Evolutionary conservation across 2,329 filamentous ascomycete genomes (phyloP), one percentile per base, ranked within the genome.

Genomic region (Gnomoniopsis smithogilvyi): DNA sequence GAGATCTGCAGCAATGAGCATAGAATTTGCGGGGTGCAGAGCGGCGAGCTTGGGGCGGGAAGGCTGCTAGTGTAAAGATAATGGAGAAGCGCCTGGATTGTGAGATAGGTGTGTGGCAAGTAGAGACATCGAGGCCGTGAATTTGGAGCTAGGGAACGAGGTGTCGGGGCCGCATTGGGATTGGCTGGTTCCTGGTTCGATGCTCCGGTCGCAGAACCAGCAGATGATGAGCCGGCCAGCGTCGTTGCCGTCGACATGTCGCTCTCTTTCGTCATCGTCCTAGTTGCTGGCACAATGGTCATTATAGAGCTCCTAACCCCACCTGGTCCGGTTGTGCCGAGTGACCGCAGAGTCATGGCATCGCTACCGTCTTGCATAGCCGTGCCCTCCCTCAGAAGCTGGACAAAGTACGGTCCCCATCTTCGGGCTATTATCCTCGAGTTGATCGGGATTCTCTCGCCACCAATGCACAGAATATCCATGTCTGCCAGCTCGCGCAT

Each of bases 351-450:
- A 0, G 92, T 95, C 30, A 87, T 83, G 0, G 88, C 83, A 65
- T 96, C 92, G 56, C 86, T 84, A 1, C 88, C 90, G 55, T 90
- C 87, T 59, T 88, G 83, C 14, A 85, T 86, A 1, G 86, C 81
- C 2, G 90, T 86, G 4, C 90, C 91, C 72, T 97, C 93, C 30
- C 90, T 86, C 11, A 98, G 80, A 1, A 99, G 81, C 70, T 96
- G 91, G 58, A 96, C 92, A 74, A 99, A 98, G 71, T 96, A 97
- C 0, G 92, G 92, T 0, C 95, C 95, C 95, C 95, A 99, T 69
- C 95, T 82, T 30, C 92, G 85, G 11, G 90, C 89, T 17, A 98
- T 82, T 17, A 99, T 84, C 59, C 92, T 86, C 7, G 95, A 98
- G 73, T 96, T 99, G 65, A 97, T 90, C 0, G 95, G 92, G 65